Evolutionary conservation across 2,329 filamentous ascomycete genomes (phyloP).

Genomic region (Cladophialophora psammophila): DNA sequence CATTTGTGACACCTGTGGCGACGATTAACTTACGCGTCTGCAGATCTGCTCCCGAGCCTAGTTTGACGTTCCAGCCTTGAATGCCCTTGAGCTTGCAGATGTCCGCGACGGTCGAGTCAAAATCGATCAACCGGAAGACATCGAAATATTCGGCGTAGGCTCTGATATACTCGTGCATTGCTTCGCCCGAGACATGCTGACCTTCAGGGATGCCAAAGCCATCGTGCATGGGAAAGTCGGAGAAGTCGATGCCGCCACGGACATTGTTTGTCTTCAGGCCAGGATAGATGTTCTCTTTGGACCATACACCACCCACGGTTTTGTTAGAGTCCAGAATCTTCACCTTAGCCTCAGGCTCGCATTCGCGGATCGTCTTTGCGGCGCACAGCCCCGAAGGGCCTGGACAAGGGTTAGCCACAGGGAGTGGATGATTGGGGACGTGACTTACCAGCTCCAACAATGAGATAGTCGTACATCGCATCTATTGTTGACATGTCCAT

Average conservation of each 20-base stretch:
- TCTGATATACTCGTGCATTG: conserved; percentile 64
- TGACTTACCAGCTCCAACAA: conserved; percentile 36
- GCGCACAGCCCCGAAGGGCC: conserved; percentile 38
- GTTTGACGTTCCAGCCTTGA: conserved; percentile 53
- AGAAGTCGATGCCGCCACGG: conserved; percentile 74
- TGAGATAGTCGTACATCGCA: conserved; percentile 35
- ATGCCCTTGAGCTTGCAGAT: conserved; percentile 54
- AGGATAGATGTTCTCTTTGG: conserved; percentile 68
- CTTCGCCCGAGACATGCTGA: conserved; percentile 65
- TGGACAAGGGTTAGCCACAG: conserved; percentile 10
- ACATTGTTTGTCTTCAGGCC: conserved; percentile 78
- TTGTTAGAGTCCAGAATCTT: conserved; percentile 37
- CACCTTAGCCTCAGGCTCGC: conserved; percentile 33
- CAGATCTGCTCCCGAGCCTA: conserved; percentile 38
- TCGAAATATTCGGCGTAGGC: conserved; percentile 63
- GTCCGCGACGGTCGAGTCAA: conserved; percentile 60
- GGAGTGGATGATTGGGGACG: neutral
- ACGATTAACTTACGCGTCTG: conserved; percentile 59
- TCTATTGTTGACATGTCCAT: conserved; percentile 1
- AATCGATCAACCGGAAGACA: conserved; percentile 57
- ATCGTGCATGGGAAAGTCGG: conserved; percentile 73
- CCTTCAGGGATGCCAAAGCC: conserved; percentile 60
- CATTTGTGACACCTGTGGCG: conserved; percentile 64
- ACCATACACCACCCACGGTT: conserved; percentile 71
- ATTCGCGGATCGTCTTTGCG: conserved; percentile 39